Evolutionary conservation across 1,139 yeast genomes (phyloP).

Genomic region (Debaryomycetaceae sp.): DNA sequence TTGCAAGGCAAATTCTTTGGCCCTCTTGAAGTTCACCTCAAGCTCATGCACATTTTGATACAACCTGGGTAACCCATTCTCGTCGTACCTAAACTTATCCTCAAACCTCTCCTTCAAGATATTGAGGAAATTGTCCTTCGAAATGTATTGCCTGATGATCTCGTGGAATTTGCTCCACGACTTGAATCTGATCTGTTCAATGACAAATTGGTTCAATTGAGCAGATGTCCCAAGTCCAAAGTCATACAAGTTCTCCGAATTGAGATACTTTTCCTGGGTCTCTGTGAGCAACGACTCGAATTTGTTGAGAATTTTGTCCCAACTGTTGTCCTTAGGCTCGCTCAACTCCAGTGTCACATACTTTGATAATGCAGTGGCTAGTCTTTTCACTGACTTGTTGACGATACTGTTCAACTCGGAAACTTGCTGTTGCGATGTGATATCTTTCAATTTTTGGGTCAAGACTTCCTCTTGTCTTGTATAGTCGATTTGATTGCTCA

Average conservation of each 20-base stretch:
- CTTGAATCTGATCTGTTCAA: slow-evolving; percentile 40
- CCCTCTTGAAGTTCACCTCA: slow-evolving; percentile 56
- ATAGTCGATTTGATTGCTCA: slow-evolving; percentile 19
- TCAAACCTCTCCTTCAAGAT: slow-evolving; percentile 73
- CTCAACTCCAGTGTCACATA: slow-evolving; percentile 33
- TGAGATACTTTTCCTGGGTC: slow-evolving; percentile 16
- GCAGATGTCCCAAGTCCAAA: slow-evolving; percentile 59
- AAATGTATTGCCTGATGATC: slow-evolving; percentile 54
- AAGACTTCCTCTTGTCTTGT: slow-evolving; percentile 15
- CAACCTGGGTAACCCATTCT: slow-evolving; percentile 73
- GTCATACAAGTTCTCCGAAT: slow-evolving; percentile 32
- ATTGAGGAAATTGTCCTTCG: slow-evolving; percentile 53
- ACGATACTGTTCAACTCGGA: slow-evolving; percentile 42
- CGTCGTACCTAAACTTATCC: slow-evolving; percentile 77
- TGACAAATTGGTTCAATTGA: slow-evolving; percentile 38
- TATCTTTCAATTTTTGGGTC: slow-evolving; percentile 17
- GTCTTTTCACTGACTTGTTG: slow-evolving; percentile 34
- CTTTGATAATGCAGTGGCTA: slow-evolving; percentile 36
- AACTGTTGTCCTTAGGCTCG: slow-evolving; percentile 46
- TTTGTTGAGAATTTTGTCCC: slow-evolving; percentile 55
- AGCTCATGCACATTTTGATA: slow-evolving; percentile 76
- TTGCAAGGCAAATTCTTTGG: slow-evolving; percentile 54
- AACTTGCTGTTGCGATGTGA: slow-evolving; percentile 35
- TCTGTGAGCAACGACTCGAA: slow-evolving; percentile 41
- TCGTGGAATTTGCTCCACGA: slow-evolving; percentile 67